Evolutionary conservation across 257 asterid genomes (phyloP).

Genomic region (Euphrasia confusa): DNA sequence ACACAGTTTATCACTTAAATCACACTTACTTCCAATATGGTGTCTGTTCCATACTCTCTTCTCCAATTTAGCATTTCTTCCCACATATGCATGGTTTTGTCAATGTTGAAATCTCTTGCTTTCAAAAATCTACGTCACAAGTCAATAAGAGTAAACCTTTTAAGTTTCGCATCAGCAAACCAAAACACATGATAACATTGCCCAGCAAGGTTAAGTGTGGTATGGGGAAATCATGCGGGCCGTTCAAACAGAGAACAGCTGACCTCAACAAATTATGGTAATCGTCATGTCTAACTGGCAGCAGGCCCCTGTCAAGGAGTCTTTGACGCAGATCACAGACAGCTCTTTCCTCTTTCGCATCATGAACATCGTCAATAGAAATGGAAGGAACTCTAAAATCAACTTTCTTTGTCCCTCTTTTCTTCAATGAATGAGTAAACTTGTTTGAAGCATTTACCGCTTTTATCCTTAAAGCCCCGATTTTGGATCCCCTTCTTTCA

Average conservation of each 20-base stretch:
- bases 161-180: conserved; percentile 14
- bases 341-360: conserved; percentile 78
- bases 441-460: conserved; percentile 89
- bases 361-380: conserved; percentile 87
- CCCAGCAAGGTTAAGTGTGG: not conserved
- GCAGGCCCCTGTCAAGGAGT: conserved; percentile 55
- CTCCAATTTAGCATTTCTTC: conserved; percentile 97
- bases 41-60: conserved; percentile 78
- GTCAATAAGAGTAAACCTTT: too few relatives aligned
- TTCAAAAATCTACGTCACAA: conserved; percentile 66
- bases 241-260: conserved; percentile 17
- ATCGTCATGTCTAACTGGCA: conserved; percentile 83
- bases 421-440: conserved; percentile 83
- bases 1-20: not conserved
- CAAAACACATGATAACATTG: conserved; percentile 14
- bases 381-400: conserved; percentile 77
- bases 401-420: conserved; percentile 84
- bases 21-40: conserved; percentile 72
- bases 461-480: conserved; percentile 67
- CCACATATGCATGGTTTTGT: conserved; percentile 82
- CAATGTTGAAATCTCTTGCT: conserved; percentile 77
- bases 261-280: conserved; percentile 88
- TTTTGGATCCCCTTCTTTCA: conserved; percentile 69
- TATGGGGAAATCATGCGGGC: not conserved
- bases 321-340: conserved; percentile 69